A percentile compares a stretch with the other conserved stretches of the same genome.
Conservation (phyloP, 768 basidiomycete genomes). For the Hypholoma fasciculare region DNA sequence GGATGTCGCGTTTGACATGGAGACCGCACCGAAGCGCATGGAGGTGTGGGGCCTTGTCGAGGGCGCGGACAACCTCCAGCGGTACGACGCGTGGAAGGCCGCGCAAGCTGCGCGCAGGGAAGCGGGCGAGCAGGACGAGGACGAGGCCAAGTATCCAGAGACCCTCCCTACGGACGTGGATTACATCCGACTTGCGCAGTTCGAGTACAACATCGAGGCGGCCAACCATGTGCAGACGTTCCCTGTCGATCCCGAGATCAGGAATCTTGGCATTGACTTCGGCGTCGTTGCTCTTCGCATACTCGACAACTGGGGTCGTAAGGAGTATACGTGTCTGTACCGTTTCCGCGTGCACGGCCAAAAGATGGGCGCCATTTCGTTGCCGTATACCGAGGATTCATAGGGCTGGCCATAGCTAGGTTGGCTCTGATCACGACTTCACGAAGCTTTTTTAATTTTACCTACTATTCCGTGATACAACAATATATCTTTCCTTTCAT, state of each 20-base stretch:
- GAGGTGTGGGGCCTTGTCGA: constrained; percentile 93
- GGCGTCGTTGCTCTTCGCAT: constrained; percentile 81
- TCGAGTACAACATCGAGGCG: constrained; percentile 64
- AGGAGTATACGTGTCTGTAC: constrained; percentile 87
- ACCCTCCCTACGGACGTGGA: constrained; percentile 45
- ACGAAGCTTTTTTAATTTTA: constrained; percentile 2
- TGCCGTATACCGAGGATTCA: constrained; percentile 31
- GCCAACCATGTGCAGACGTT: constrained; percentile 76
- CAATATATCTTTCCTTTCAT: neutral
- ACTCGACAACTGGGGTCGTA: constrained; percentile 84
- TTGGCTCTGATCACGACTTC: neutral
- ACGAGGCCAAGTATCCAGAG: constrained; percentile 39
- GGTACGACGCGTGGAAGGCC: constrained; percentile 55
- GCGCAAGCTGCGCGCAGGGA: constrained; percentile 23
- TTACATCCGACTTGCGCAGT: constrained; percentile 66
- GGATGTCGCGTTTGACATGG: constrained; percentile 80
- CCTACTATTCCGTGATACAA: neutral
- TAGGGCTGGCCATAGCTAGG: neutral
- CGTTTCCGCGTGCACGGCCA: constrained; percentile 80
- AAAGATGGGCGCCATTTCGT: constrained; percentile 41
- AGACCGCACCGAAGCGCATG: constrained; percentile 81
- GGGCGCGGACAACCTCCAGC: constrained; percentile 66
- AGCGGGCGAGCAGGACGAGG: constrained; percentile 24
- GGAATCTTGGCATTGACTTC: constrained; percentile 75
- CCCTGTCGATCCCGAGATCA: constrained; percentile 66